Conservation (phyloP, 2,329 filamentous ascomycete species). For the Juglanconis sp. region DNA sequence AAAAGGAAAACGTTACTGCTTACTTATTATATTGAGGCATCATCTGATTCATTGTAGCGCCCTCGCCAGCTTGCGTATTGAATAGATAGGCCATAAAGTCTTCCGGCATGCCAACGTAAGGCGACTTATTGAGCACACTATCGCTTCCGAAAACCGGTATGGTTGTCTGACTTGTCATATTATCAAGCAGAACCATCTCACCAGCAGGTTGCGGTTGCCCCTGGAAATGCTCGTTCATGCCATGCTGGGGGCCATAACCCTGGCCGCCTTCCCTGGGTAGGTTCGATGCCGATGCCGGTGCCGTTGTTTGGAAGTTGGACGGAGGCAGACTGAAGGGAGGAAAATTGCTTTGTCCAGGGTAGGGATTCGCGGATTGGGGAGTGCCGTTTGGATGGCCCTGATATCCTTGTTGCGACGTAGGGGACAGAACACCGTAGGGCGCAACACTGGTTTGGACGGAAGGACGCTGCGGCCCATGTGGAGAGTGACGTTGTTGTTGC, state of each 20-base stretch:
- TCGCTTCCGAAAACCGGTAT: slow-evolving; percentile 87
- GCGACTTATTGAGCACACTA: slow-evolving; percentile 74
- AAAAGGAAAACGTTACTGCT: slow-evolving; percentile 24
- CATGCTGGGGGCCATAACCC: slow-evolving; percentile 29
- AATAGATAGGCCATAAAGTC: slow-evolving; percentile 86
- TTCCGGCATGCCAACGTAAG: slow-evolving; percentile 78
- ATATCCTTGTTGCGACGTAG: slow-evolving; percentile 49
- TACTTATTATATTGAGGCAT: slow-evolving; percentile 47
- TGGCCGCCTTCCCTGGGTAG: slow-evolving; percentile 34
- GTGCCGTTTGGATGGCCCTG: slow-evolving; percentile 44
- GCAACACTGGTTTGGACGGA: slow-evolving; percentile 45
- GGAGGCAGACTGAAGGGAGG: slow-evolving; percentile 60
- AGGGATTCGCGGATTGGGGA: slow-evolving; percentile 43
- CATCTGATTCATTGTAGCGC: slow-evolving; percentile 50
- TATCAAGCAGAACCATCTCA: slow-evolving; percentile 60
- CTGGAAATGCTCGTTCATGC: slow-evolving; percentile 41
- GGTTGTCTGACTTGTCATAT: slow-evolving; percentile 62
- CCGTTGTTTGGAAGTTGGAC: slow-evolving; percentile 49
- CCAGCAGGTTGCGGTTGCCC: slow-evolving; percentile 40
- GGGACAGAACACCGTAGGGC: slow-evolving; percentile 51
- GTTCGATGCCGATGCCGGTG: slow-evolving; percentile 29
- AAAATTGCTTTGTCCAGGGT: slow-evolving; percentile 59
- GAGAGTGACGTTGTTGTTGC: slow-evolving; percentile 36
- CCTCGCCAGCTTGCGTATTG: slow-evolving; percentile 60
- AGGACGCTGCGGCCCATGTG: slow-evolving; percentile 41